These are phyloP conservation scores for Prosopis cineraria DNA, from an alignment of 306 rosid species.

Conservation along the genomic window DNA sequence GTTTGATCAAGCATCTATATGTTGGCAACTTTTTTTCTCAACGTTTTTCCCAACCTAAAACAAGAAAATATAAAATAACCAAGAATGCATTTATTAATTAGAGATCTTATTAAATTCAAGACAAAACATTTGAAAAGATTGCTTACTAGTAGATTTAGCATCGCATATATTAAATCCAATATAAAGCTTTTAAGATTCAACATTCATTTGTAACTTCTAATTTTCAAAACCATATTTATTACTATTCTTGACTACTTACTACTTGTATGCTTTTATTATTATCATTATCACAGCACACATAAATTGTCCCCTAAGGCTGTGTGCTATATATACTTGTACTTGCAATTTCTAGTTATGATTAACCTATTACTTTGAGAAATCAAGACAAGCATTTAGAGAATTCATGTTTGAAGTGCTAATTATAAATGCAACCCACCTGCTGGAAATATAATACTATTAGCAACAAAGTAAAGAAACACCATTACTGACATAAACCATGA, in stretches of 20 bases:
- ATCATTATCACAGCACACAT: constrained; percentile 21
- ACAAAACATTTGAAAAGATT: constrained; percentile 12
- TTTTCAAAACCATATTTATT: no score
- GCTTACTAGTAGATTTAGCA: neutral
- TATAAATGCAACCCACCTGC: constrained; percentile 63
- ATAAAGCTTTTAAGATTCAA: no score
- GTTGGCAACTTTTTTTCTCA: constrained; percentile 68
- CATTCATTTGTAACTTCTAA: no score
- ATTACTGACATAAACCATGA: no score
- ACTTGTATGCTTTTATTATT: constrained; percentile 7
- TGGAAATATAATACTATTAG: no score
- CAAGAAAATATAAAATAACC: constrained; percentile 20
- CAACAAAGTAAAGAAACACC: no score
- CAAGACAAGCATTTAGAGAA: constrained; percentile 20
- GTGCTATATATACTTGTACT: neutral
- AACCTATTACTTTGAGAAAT: constrained; percentile 10
- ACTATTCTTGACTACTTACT: neutral
- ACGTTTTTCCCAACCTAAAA: constrained; percentile 67
- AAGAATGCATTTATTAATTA: neutral
- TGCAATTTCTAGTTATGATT: neutral
- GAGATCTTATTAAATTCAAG: constrained; percentile 8
- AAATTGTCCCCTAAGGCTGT: neutral
- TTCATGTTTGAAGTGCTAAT: neutral
- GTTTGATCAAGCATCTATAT: constrained; percentile 88
- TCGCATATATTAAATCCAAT: neutral